Evolutionary conservation across 805 yeast species (phyloP).

Genomic region (Saccharomycopsis sp.): DNA sequence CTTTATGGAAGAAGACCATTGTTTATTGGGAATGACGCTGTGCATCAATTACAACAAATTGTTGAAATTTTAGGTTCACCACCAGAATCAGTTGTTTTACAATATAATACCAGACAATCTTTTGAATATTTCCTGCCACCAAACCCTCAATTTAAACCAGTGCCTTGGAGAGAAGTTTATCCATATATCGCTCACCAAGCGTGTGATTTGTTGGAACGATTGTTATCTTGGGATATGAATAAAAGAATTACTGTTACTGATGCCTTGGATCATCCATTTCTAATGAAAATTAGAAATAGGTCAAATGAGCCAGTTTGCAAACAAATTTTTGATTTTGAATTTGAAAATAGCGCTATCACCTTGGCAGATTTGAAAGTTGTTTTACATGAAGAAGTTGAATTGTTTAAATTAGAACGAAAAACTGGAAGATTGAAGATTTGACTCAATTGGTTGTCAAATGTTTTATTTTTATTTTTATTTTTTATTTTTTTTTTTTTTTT

Average conservation of each 20-base stretch:
- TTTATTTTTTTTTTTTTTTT: too few species aligned
- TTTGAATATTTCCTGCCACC: conserved; percentile 41
- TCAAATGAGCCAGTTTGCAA: conserved; percentile 50
- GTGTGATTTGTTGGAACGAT: conserved; percentile 41
- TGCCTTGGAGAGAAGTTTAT: conserved; percentile 47
- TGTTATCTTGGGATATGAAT: conserved; percentile 61
- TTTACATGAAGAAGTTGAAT: conserved; percentile 46
- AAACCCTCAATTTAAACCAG: conserved; percentile 34
- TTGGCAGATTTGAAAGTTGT: conserved; percentile 41
- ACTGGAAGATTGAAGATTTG: not conserved
- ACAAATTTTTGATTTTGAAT: conserved; percentile 55
- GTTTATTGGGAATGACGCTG: conserved; percentile 67
- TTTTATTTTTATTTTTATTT: too few species aligned
- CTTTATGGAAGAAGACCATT: conserved; percentile 73
- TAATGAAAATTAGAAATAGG: conserved; percentile 44
- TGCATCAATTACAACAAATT: conserved; percentile 66
- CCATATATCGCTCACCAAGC: conserved; percentile 56
- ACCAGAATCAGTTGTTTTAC: conserved; percentile 35
- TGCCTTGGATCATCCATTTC: conserved; percentile 51
- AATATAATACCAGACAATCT: conserved; percentile 41
- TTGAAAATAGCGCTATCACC: conserved; percentile 40
- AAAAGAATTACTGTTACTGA: conserved; percentile 48
- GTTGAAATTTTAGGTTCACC: conserved; percentile 70
- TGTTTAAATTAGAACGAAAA: conserved; percentile 35
- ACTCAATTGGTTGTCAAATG: too few species aligned